A percentile compares a stretch with the other conserved stretches of the same genome.
Evolutionary conservation across 495 filamentous ascomycete genomes (phyloP).

Genomic region (Aspergillus nidulans): DNA sequence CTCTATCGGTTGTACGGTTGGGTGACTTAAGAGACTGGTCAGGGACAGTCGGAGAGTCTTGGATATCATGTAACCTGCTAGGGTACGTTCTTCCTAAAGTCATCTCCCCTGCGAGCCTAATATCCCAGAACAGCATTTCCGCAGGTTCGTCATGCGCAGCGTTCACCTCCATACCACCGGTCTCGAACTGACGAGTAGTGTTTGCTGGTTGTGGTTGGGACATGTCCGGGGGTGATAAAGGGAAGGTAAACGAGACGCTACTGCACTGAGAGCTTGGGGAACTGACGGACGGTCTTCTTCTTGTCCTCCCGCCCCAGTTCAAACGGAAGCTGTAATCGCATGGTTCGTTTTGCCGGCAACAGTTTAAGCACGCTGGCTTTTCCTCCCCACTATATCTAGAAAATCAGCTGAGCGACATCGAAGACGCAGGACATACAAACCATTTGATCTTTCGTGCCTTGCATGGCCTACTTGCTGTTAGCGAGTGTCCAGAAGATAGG

Average conservation of each 20-base stretch:
- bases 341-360: slow-evolving; percentile 65
- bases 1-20: slow-evolving; percentile 17
- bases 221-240: slow-evolving; percentile 15
- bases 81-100: slow-evolving; percentile 19
- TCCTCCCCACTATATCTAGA: slow-evolving; percentile 57
- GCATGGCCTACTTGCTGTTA: slow-evolving; percentile 57
- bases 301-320: slow-evolving; percentile 74
- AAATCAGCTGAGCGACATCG: slow-evolving; percentile 5
- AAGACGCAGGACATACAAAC: slow-evolving; percentile 26
- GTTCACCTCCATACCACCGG: slow-evolving; percentile 5
- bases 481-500: background rate
- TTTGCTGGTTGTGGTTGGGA: slow-evolving; percentile 3
- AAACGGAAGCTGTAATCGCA: slow-evolving; percentile 85
- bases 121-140: slow-evolving; percentile 16
- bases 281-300: slow-evolving; percentile 36
- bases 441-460: slow-evolving; percentile 87
- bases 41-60: slow-evolving; percentile 27
- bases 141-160: slow-evolving; percentile 5
- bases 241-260: slow-evolving; percentile 23
- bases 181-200: slow-evolving; percentile 1
- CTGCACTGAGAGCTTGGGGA: slow-evolving; percentile 35
- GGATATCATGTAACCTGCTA: slow-evolving; percentile 26
- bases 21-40: slow-evolving; percentile 17
- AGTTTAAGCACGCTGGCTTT: slow-evolving; percentile 74
- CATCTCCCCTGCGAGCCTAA: slow-evolving; percentile 12